Conservation (phyloP, 352 stramenopile genomes). For the Phytophthora parvispora region DNA sequence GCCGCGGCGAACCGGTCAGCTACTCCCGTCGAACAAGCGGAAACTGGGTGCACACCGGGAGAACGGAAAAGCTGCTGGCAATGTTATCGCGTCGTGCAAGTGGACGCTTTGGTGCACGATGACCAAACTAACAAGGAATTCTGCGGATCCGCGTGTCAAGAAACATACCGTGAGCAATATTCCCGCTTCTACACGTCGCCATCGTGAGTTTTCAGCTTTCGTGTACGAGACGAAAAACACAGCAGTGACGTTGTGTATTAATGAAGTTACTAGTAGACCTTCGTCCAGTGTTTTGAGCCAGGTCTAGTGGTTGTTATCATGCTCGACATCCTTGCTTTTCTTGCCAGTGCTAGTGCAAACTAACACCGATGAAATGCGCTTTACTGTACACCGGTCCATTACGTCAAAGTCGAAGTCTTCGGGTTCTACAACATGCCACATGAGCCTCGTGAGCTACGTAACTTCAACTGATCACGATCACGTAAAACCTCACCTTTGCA, state of each 20-base stretch:
- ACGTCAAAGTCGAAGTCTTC: constrained; percentile 74
- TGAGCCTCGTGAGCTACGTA: neutral
- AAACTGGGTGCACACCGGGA: constrained; percentile 53
- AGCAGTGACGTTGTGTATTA: too few relatives aligned
- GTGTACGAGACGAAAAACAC: neutral
- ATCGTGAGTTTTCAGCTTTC: constrained; percentile 12
- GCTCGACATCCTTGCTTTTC: constrained; percentile 42
- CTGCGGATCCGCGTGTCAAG: constrained; percentile 53
- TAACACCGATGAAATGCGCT: constrained; percentile 81
- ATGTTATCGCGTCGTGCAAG: constrained; percentile 70
- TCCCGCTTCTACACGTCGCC: constrained; percentile 54
- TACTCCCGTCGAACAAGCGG: constrained; percentile 45
- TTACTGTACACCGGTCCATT: constrained; percentile 85
- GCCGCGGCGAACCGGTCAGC: neutral
- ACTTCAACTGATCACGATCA: neutral
- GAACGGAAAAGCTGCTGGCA: constrained; percentile 85
- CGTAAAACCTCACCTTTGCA: constrained; percentile 16
- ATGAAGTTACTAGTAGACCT: too few relatives aligned
- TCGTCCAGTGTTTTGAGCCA: too few relatives aligned
- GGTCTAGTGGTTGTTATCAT: neutral
- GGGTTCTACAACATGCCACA: constrained; percentile 34
- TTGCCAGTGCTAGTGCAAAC: constrained; percentile 70
- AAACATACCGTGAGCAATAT: constrained; percentile 59
- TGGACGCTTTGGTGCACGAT: constrained; percentile 56
- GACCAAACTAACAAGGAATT: constrained; percentile 60